A percentile compares a stretch with the other conserved stretches of the same genome.
Evolutionary conservation across 345 rosid species (phyloP).

Genomic region (Eucalyptus urophylla): DNA sequence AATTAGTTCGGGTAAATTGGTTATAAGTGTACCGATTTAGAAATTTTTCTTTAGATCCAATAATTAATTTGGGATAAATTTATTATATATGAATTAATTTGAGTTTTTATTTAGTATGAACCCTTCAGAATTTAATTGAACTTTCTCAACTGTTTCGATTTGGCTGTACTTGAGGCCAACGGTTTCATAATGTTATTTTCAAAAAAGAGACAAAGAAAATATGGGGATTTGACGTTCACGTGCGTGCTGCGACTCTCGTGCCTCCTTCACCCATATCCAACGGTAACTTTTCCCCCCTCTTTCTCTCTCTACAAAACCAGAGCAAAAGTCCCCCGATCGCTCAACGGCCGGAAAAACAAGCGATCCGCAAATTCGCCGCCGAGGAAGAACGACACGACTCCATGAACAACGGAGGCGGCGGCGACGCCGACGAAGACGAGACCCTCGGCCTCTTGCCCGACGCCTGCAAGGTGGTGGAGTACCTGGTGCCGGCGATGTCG

Average conservation of each 20-base stretch:
- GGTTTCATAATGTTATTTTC: not conserved
- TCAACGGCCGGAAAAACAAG: not conserved
- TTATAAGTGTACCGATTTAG: rapidly evolving
- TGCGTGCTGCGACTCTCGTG: not conserved
- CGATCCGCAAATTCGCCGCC: not conserved
- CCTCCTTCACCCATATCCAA: not conserved
- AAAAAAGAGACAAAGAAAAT: not conserved
- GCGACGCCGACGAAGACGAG: constrained; percentile 16
- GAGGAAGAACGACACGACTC: not conserved
- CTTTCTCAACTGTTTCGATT: not conserved
- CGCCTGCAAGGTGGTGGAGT: constrained; percentile 59
- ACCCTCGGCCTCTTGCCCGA: constrained; percentile 13
- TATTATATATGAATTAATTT: too few species aligned
- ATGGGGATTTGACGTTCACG: not conserved
- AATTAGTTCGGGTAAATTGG: too few species aligned
- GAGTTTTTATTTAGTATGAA: too few species aligned
- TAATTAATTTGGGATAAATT: too few species aligned
- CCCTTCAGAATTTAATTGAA: not conserved
- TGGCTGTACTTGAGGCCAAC: not conserved
- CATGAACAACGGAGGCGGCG: not conserved
- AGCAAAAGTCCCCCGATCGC: not conserved
- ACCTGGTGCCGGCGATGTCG: constrained; percentile 62
- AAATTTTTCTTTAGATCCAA: rapidly evolving
- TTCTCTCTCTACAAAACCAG: not conserved
- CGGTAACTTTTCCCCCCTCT: not conserved